Evolutionary conservation across 2,329 filamentous ascomycete genomes (phyloP), one percentile per base, ranked within the genome.

Genomic region (Phialophora macrospora): DNA sequence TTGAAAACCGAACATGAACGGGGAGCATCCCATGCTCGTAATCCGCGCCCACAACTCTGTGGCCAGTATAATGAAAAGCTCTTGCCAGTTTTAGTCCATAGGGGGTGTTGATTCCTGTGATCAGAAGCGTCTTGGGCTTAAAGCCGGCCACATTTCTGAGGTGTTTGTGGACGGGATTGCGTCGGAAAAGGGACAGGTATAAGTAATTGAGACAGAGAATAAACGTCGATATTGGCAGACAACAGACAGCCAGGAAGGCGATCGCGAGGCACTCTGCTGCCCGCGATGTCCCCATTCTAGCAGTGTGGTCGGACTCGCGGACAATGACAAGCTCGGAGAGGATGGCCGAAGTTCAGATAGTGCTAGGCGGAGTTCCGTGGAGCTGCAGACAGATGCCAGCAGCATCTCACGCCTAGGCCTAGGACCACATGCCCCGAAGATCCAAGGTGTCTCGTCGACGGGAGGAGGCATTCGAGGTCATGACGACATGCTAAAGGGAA

Each of bases 21-120:
- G 82, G 79, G 44, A 83, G 75, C 20, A 77, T 73, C n/a, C 75
- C 64, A 1, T 80, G 75, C 56, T 85, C 81, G 58, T 87, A 85
- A 72, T 92, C 90, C 11, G 88, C 89, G 3, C 88, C 90, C 52
- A 93, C 83, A 48, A 93, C 89, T 26, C 82, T 82, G 74, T 92
- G 88, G 2, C 88, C 88, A 1, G 83, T 82, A n/a, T 83, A 76
- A 70, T 89, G 81, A 75, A 92, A 89, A 2, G 85, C 77, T 38
- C 90, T 85, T 3, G 90, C 88, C 7, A 93, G 78, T 0, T 82
- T 79, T 1, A 93, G 80, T 4, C 89, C 90, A 73, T 92, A 90
- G 48, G 85, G 82, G 83, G 91, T 92, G 55, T 86, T 85, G 4
- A 92, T 82, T 1, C 90, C 90, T 0, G 89, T 92, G 46, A 93